These are phyloP conservation scores for Debaryomyces hansenii DNA, from an alignment of 805 yeast genomes.

Conservation along the genomic window DNA sequence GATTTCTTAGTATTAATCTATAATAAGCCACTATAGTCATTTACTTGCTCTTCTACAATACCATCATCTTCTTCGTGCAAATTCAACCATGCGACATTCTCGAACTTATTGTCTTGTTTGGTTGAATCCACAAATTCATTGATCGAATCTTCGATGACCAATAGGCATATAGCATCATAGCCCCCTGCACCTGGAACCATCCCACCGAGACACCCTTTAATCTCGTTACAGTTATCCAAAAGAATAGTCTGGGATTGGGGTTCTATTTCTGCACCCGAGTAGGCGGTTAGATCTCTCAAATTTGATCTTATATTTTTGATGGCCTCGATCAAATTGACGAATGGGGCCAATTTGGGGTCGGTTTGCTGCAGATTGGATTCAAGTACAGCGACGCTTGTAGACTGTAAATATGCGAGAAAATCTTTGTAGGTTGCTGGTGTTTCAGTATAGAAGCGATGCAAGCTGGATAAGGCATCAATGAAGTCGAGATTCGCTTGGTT, in stretches of 20 bases:
- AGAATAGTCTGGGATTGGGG: conserved; percentile 74
- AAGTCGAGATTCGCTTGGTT: conserved; percentile 59
- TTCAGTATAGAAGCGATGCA: conserved; percentile 31
- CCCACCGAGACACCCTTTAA: conserved; percentile 87
- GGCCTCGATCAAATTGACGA: conserved; percentile 35
- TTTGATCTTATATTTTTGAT: conserved; percentile 53
- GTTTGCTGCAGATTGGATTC: conserved; percentile 7
- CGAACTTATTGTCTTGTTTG: conserved; percentile 27
- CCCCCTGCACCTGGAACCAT: conserved; percentile 99
- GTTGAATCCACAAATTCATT: conserved; percentile 22
- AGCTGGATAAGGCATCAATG: conserved; percentile 45
- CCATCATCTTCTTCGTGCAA: conserved; percentile 65
- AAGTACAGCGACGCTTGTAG: background rate
- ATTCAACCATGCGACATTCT: conserved; percentile 65
- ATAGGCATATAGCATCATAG: conserved; percentile 82
- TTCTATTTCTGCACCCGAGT: conserved; percentile 84
- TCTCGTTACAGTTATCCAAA: conserved; percentile 47
- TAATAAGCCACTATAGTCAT: conserved; percentile 25
- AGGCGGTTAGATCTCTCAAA: conserved; percentile 59
- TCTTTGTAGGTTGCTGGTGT: conserved; percentile 37
- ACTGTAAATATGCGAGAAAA: conserved; percentile 16
- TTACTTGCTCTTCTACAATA: conserved; percentile 46
- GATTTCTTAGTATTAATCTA: background rate
- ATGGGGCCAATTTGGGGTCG: conserved; percentile 15
- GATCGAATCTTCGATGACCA: conserved; percentile 53